Base-by-base conservation (phyloP, 1,284 basidiomycete genomes). In the Rhodotorula sp. region DNA sequence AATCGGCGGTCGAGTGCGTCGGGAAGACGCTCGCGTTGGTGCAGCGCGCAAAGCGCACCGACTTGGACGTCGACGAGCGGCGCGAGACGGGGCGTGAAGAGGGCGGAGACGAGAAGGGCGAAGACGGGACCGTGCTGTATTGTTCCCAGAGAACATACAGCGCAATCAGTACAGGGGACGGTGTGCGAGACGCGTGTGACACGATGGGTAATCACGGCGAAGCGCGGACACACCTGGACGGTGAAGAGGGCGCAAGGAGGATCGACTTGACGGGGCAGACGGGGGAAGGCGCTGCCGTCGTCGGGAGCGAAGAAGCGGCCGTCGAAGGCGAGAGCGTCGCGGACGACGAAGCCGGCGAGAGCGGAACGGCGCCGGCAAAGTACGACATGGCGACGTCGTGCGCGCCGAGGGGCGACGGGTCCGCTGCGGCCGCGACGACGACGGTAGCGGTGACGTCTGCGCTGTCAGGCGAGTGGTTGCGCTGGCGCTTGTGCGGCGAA, bases 11-110 rank as follows among this genome's bases (percentile, higher is more conserved):
- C 13, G 68, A 71, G 41, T 71, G 73, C 4, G 75, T 72, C 23
- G 75, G 73, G 54, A 77, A 77, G 25, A 77, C 73, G 53, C 59
- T 64, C 21, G 75, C 75, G 66, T 77, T 77, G 13, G 75, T 77
- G 54, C 75, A 77, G 49, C 75, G 68, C 1, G 75, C 75, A 61
- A 77, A 77, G 19, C 75, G 75, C 54, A 77, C 75, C 13, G 61
- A 63, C 34, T 77, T 77, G 19, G 63, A 66, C 7, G 72, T 68
- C n/a, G 74, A 76, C 9, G 70, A 74, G 48, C 70, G 74, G 19
- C 74, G 72, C n/a, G 74, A 76, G 59, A 74, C 61, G 7, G 74
- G 66, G 25, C 72, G 72, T 9, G 74, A 74, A 5, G 53, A 21
- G 16, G 74, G 72, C 1, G 70, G 69, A 2, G 72, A 70, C 21